Base-by-base conservation (phyloP, 2,329 filamentous ascomycete genomes). In the Bisporella sp. region DNA sequence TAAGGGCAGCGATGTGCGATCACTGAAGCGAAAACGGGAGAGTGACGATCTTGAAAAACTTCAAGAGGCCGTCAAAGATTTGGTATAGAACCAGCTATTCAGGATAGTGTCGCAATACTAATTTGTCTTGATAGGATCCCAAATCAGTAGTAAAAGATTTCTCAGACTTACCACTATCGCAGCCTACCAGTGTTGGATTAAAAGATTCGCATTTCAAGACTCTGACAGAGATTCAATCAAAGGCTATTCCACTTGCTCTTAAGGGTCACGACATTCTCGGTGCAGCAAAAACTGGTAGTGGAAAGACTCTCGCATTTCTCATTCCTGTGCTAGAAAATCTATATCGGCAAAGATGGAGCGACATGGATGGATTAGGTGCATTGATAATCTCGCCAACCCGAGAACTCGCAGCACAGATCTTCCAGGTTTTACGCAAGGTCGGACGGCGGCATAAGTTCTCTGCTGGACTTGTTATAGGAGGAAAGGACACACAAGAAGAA, bases 321-420 rank as follows among this genome's bases (percentile, higher is more conserved):
- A 74, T 97, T 2, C 93, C 93, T 1, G 85, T 97, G 0, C 78
- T 99, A 46, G 93, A 99, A 69, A 95, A 92, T 62, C 78, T 99
- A 3, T 93, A 95, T 68, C 84, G 90, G 47, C 81, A 84, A 50
- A 87, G 85, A 76, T 96, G 91, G 84, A 87, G 93, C 12, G 88
- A 95, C 61, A 78, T 84, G 60, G 93, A 99, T 70, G 93, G 93
- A 1, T 75, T 99, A 31, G 92, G 92, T 6, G 93, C 93, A 4
- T 78, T 99, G 56, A 89, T 99, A 57, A 84, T 99, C 48, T 92
- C 91, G 1, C 93, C 93, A 1, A 99, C 93, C 6, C 85, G 93
- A 64, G 93, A 99, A 71, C 76, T 99, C 49, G 92, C 93, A 0
- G 93, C 95, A 39, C 93, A 99, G 69, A 99, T 96, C 54, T 99